A percentile compares a stretch with the other conserved stretches of the same genome.
Conservation (phyloP, 768 basidiomycete genomes). For the Mycena amicta region DNA sequence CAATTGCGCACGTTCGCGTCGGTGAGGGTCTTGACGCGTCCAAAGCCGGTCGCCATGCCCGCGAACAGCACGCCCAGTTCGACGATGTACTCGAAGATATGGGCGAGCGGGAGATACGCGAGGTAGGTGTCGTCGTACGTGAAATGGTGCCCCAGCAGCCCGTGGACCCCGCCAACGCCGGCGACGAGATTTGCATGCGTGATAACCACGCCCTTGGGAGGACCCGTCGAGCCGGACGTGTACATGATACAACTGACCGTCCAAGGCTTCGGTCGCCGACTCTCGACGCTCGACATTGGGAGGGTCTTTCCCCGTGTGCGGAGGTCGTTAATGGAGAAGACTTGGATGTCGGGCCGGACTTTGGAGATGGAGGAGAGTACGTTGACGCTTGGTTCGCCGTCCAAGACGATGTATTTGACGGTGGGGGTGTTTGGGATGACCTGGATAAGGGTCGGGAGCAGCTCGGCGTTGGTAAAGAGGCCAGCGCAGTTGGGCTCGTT, state of each 20-base stretch:
- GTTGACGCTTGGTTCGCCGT: constrained; percentile 61
- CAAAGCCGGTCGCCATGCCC: constrained; percentile 85
- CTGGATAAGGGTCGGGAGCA: constrained; percentile 75
- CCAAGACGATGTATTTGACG: constrained; percentile 82
- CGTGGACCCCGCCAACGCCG: constrained; percentile 79
- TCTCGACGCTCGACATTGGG: constrained; percentile 51
- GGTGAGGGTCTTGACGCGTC: constrained; percentile 93
- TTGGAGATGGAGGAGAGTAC: constrained; percentile 62
- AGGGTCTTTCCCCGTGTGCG: constrained; percentile 64
- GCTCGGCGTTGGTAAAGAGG: constrained; percentile 70
- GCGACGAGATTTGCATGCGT: constrained; percentile 86
- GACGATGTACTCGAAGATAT: constrained; percentile 94
- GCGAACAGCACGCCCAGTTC: constrained; percentile 76
- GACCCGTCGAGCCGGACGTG: constrained; percentile 87
- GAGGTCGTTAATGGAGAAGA: constrained; percentile 71
- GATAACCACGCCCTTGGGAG: constrained; percentile 93
- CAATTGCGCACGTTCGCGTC: constrained; percentile 90
- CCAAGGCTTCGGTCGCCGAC: constrained; percentile 45
- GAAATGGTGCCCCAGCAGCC: constrained; percentile 69
- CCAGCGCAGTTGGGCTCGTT: constrained; percentile 50
- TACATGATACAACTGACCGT: constrained; percentile 60
- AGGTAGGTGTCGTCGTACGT: constrained; percentile 68
- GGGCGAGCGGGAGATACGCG: constrained; percentile 91
- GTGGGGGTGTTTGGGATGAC: constrained; percentile 75
- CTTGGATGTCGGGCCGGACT: constrained; percentile 58